Base-by-base conservation (phyloP, 2,329 filamentous ascomycete genomes). In the Aspergillus chevalieri region DNA sequence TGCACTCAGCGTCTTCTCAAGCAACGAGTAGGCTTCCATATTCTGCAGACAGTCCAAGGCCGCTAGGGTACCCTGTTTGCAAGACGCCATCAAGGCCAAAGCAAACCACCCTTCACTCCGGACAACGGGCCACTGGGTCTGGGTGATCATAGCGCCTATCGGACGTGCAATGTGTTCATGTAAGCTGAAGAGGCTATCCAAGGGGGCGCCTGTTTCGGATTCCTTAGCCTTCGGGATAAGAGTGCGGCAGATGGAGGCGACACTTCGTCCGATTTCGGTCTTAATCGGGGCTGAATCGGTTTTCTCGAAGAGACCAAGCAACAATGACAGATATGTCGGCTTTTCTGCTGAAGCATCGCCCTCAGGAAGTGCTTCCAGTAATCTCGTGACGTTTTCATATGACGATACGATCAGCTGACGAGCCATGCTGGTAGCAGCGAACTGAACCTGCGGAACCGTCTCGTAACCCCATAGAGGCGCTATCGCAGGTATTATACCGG, bases 21-120 rank as follows among this genome's bases (percentile, higher is more conserved):
- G 58, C 17, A 67, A 50, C 33, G 62, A 55, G 39, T 61, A 63
- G 14, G 72, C 58, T 4, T 66, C 63, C 30, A 65, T 62, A 12
- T 65, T 65, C 30, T 67, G 58, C 22, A 74, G 48, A 42, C 65
- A 68, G 34, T 68, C 57, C 10, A 62, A 58, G 21, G 69, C 69
- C 1, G 67, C 64, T 9, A 49, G 43, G 49, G 63, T 60, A 2
- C 72, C 70, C 0, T 57, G 52, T 15, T 57, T 55, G 44, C 51
- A 65, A 6, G 66, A 68, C 8, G 71, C 70, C 66, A 77, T 74
- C 42, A 78, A 52, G 4, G 73, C 74, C 24, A 78, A 57, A 12
- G 73, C 72, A 58, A 77, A 76, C 68, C 74, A 74, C 2, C 73
- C 75, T 57, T 78, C 74, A 44, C 72, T 74, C 19, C 71, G 65